A percentile compares a stretch with the other conserved stretches of the same genome.
These are phyloP conservation scores for Lithohypha guttulata DNA, from an alignment of 2,329 filamentous ascomycete species.

Conservation along the genomic window DNA sequence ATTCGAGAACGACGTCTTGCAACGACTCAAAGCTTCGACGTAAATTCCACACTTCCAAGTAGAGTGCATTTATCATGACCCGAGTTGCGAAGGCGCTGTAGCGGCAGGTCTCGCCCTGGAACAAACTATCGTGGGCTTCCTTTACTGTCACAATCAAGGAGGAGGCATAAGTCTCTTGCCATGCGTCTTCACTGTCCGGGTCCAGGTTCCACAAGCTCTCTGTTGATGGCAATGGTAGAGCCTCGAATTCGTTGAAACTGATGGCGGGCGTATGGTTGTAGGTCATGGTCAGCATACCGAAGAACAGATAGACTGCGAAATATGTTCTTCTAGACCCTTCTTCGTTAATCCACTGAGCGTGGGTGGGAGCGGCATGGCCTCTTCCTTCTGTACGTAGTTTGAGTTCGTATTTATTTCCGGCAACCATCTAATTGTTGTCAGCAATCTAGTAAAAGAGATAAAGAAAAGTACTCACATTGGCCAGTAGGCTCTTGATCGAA, in stretches of 20 bases:
- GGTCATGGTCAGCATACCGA: conserved; percentile 83
- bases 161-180: conserved; percentile 65
- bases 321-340: conserved; percentile 94
- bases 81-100: conserved; percentile 96
- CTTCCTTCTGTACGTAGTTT: conserved; percentile 87
- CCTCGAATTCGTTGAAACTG: conserved; percentile 96
- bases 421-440: conserved; percentile 59
- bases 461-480: conserved; percentile 47
- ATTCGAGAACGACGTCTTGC: conserved; percentile 95
- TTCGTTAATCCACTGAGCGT: conserved; percentile 90
- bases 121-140: conserved; percentile 87
- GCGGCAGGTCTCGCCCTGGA: conserved; percentile 78
- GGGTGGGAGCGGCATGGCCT: conserved; percentile 61
- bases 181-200: conserved; percentile 64
- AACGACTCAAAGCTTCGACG: conserved; percentile 96
- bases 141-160: conserved; percentile 76
- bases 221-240: conserved; percentile 80
- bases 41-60: conserved; percentile 97
- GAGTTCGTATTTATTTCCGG: conserved; percentile 89
- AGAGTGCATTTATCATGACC: conserved; percentile 97
- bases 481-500: conserved; percentile 94
- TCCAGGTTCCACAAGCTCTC: conserved; percentile 91
- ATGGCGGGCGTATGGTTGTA: conserved; percentile 98
- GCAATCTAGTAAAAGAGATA: conserved; percentile 6
- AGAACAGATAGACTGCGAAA: conserved; percentile 98